These are phyloP conservation scores for Quercus alba DNA, from an alignment of 306 rosid species.

Conservation along the genomic window DNA sequence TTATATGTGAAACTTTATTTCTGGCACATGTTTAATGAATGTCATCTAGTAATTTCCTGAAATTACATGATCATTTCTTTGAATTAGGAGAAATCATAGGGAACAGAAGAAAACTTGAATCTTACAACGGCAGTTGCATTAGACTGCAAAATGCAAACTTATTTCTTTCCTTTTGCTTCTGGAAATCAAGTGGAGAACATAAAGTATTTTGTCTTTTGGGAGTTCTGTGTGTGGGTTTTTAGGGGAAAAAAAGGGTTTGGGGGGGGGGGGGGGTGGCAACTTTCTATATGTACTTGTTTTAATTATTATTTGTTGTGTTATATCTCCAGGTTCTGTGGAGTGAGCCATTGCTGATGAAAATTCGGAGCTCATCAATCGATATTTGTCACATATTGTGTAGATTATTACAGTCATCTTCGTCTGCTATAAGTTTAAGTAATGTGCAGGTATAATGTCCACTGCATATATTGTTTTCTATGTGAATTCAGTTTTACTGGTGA, in stretches of 20 bases:
- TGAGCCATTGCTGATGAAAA: conserved; percentile 60
- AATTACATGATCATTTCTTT: too few relatives aligned
- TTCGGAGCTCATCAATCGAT: conserved; percentile 46
- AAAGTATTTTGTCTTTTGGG: neutral
- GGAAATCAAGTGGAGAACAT: neutral
- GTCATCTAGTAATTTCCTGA: too few relatives aligned
- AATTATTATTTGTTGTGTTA: conserved; percentile 11
- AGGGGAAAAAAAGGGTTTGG: neutral
- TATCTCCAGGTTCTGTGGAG: conserved; percentile 63
- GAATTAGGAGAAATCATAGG: neutral
- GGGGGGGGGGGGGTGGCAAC: neutral
- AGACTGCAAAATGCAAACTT: neutral
- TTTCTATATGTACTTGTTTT: conserved; percentile 4
- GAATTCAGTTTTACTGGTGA: neutral
- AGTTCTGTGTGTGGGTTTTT: neutral
- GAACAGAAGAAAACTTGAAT: neutral
- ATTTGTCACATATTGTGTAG: conserved; percentile 51
- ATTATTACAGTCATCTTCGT: conserved; percentile 47
- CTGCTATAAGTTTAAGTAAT: conserved; percentile 44
- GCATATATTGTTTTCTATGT: conserved; percentile 3
- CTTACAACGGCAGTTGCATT: neutral
- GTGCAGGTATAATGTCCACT: conserved; percentile 54
- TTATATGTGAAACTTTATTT: neutral
- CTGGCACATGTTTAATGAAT: neutral
- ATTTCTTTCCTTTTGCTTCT: neutral